Conservation (phyloP, 192 early-diverging fungal species). For the Coemansia sp. region DNA sequence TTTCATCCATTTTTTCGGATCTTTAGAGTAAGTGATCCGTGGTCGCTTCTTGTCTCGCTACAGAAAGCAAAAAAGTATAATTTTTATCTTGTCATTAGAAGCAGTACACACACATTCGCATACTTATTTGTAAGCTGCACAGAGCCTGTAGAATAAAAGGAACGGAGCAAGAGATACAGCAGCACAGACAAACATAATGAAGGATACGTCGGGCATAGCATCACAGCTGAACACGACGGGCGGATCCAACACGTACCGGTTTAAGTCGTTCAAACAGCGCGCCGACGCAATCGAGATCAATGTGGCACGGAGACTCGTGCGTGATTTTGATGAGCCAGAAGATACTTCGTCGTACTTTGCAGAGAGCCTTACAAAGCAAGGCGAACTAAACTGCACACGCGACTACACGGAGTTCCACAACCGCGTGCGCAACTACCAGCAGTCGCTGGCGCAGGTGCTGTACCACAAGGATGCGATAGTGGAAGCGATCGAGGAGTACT, state of each 20-base stretch:
- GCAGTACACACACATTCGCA: too few relatives aligned
- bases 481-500: constrained; percentile 59
- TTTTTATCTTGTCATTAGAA: too few relatives aligned
- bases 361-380: constrained; percentile 77
- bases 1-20: too few relatives aligned
- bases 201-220: constrained; percentile 26
- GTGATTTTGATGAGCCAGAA: constrained; percentile 58
- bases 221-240: constrained; percentile 45
- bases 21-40: too few relatives aligned
- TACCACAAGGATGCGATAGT: constrained; percentile 86
- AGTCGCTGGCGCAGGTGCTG: constrained; percentile 83
- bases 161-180: too few relatives aligned
- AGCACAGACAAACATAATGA: constrained; percentile 32
- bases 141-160: too few relatives aligned
- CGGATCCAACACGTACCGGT: constrained; percentile 42
- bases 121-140: too few relatives aligned
- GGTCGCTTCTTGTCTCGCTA: too few relatives aligned
- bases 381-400: constrained; percentile 86
- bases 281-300: constrained; percentile 82
- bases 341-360: constrained; percentile 78
- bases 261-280: constrained; percentile 54
- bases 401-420: constrained; percentile 72
- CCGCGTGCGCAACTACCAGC: constrained; percentile 61
- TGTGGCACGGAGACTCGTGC: constrained; percentile 61
- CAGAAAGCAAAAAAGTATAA: too few relatives aligned